A percentile compares a stretch with the other conserved stretches of the same genome.
These are phyloP conservation scores for Aspergillus funiculosus DNA, from an alignment of 495 filamentous ascomycete genomes.

Conservation along the genomic window DNA sequence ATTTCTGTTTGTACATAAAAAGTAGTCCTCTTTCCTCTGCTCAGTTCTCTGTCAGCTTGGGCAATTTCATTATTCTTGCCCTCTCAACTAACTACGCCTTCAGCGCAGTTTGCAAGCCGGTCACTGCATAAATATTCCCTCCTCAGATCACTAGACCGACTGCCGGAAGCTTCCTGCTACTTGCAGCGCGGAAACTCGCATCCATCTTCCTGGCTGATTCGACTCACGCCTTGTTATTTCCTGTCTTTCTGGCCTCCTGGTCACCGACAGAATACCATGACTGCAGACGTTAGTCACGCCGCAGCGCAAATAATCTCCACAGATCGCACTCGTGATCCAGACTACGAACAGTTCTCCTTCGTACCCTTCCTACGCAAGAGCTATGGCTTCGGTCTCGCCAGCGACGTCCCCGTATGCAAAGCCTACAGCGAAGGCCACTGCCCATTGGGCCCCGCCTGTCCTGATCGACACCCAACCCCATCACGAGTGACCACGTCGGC, in stretches of 20 bases:
- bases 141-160: no score
- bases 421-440: constrained; percentile 75
- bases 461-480: constrained; percentile 55
- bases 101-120: no score
- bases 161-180: no score
- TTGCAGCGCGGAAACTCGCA: no score
- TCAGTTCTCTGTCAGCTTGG: no score
- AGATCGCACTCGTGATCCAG: constrained; percentile 44
- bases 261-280: constrained; percentile 25
- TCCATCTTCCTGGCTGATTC: background rate
- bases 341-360: constrained; percentile 63
- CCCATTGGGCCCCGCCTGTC: constrained; percentile 67
- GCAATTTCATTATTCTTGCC: no score
- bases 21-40: no score
- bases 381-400: constrained; percentile 71
- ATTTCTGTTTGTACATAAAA: no score
- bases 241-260: no score
- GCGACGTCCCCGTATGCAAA: constrained; percentile 73
- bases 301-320: constrained; percentile 34
- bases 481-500: constrained; percentile 42
- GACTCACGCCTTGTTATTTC: background rate
- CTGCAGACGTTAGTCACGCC: constrained; percentile 33
- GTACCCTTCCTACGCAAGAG: constrained; percentile 64
- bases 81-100: no score
- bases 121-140: no score